Conservation (phyloP, 768 basidiomycete species). For the Pulveroboletus sp. region DNA sequence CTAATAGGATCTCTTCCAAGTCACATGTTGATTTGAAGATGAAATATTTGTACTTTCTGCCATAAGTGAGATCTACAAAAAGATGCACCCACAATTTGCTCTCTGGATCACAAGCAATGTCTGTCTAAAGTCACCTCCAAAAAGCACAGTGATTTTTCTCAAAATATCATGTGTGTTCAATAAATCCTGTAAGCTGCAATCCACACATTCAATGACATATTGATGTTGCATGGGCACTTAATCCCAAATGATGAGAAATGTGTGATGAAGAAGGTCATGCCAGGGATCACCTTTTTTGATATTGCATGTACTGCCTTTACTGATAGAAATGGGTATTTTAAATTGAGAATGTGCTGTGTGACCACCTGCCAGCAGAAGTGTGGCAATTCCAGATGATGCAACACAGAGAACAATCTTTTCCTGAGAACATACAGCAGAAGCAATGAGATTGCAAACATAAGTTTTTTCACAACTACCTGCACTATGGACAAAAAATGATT, state of each 20-base stretch:
- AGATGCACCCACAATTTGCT: not conserved
- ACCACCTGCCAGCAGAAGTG: conserved; percentile 39
- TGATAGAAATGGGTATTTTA: conserved; percentile 41
- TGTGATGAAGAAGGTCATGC: conserved; percentile 32
- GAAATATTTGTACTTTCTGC: no score
- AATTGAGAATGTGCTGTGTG: conserved; percentile 46
- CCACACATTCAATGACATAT: conserved; percentile 40
- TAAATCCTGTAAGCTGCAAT: conserved; percentile 19
- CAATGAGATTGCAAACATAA: not conserved
- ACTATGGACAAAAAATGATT: not conserved
- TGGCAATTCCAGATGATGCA: not conserved
- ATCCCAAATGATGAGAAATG: conserved; percentile 32
- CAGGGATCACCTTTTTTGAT: conserved; percentile 32
- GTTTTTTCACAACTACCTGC: not conserved
- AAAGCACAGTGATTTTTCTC: conserved; percentile 43
- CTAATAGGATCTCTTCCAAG: no score
- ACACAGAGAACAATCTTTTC: not conserved
- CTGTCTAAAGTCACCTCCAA: conserved; percentile 50
- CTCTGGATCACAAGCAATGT: conserved; percentile 39
- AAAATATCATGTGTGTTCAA: conserved; percentile 18
- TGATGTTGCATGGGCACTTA: no score
- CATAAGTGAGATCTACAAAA: no score
- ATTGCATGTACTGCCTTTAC: conserved; percentile 29
- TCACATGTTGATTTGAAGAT: no score
- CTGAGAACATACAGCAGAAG: not conserved